Conservation (phyloP, 1,284 basidiomycete genomes). For the Dichomitus squalens region DNA sequence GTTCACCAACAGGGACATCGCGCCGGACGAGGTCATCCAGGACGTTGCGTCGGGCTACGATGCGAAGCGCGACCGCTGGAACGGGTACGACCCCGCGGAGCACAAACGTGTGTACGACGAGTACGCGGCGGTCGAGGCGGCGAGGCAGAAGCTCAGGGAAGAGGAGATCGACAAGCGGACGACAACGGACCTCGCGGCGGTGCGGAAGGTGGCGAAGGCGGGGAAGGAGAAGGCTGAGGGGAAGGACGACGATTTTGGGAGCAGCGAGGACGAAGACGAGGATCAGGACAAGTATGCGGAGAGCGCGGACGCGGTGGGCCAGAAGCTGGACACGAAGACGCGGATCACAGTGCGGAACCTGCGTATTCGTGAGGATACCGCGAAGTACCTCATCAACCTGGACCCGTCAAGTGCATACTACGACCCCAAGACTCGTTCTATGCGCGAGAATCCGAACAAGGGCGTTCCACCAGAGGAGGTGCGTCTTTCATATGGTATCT, state of each 20-base stretch:
- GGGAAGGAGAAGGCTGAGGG: constrained; percentile 68
- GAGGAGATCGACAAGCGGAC: constrained; percentile 98
- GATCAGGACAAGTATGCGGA: constrained; percentile 98
- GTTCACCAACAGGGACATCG: constrained; percentile 89
- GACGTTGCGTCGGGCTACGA: constrained; percentile 85
- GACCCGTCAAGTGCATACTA: constrained; percentile 97
- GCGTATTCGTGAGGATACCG: constrained; percentile 98
- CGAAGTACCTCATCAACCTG: constrained; percentile 98
- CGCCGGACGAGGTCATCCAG: constrained; percentile 89
- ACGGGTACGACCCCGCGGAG: constrained; percentile 92
- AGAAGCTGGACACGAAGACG: constrained; percentile 97
- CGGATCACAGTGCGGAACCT: constrained; percentile 98
- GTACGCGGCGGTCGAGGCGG: constrained; percentile 92
- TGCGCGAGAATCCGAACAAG: constrained; percentile 93
- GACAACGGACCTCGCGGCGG: constrained; percentile 76
- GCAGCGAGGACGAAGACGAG: constrained; percentile 92
- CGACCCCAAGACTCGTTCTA: constrained; percentile 98
- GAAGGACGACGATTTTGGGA: constrained; percentile 92
- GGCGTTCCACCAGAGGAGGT: constrained; percentile 86
- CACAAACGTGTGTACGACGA: constrained; percentile 91
- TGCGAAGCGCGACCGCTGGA: constrained; percentile 97
- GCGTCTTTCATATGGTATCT: constrained; percentile 30
- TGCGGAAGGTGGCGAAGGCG: constrained; percentile 57
- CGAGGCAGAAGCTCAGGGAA: constrained; percentile 87
- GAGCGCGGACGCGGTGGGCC: constrained; percentile 95